Evolutionary conservation across 2,329 filamentous ascomycete genomes (phyloP).

Genomic region (Cercospora sp.): DNA sequence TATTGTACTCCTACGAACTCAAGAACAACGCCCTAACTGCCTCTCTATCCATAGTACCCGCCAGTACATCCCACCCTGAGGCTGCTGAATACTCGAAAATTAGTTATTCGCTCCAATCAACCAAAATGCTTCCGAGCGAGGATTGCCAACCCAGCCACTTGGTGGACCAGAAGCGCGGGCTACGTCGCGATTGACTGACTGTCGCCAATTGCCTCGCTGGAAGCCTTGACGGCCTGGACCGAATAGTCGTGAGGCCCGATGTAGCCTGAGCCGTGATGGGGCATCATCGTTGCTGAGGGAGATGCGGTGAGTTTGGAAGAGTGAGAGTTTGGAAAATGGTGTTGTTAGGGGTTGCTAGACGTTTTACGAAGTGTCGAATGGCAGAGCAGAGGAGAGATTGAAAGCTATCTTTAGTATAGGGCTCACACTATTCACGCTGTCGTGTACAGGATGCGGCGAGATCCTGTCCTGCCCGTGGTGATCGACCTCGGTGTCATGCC

Average conservation of each 20-base stretch:
- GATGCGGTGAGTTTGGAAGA: too few relatives aligned
- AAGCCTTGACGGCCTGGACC: background rate
- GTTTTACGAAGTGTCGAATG: too few relatives aligned
- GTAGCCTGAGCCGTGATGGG: background rate
- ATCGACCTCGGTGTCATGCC: too few relatives aligned
- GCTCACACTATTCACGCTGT: too few relatives aligned
- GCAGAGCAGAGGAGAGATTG: too few relatives aligned
- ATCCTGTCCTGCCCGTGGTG: too few relatives aligned
- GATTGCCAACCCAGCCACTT: background rate
- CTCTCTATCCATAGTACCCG: background rate
- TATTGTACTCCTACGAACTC: background rate
- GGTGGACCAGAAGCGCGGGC: background rate
- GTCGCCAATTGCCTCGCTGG: background rate
- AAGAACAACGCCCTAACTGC: background rate
- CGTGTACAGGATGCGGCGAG: too few relatives aligned
- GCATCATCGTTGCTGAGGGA: too few relatives aligned
- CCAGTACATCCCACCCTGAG: background rate
- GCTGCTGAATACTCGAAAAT: background rate
- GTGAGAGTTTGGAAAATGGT: too few relatives aligned
- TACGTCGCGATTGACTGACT: background rate
- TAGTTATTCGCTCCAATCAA: background rate
- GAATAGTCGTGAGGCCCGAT: background rate
- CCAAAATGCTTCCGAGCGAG: background rate
- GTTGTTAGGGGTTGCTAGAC: too few relatives aligned
- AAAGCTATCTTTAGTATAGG: too few relatives aligned